Conservation (phyloP, 2,329 filamentous ascomycete species). For the Penicillium hordei region DNA sequence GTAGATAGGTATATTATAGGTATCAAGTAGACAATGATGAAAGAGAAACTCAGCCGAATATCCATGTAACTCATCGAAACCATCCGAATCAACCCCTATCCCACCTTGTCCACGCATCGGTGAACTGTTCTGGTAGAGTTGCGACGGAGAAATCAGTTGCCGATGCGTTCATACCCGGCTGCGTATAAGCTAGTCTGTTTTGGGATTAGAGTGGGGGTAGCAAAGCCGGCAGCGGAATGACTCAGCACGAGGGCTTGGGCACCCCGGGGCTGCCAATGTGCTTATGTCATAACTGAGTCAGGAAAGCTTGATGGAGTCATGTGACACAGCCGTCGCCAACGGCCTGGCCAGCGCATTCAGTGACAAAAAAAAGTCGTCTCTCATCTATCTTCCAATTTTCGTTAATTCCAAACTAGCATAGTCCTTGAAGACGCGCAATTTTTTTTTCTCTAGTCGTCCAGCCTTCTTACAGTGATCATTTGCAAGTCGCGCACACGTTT, state of each 20-base stretch:
- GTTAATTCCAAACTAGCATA: background rate
- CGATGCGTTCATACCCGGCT: conserved; percentile 24
- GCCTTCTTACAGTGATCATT: background rate
- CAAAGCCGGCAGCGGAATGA: conserved; percentile 1
- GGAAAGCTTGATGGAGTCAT: conserved; percentile 5
- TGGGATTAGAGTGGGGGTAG: conserved; percentile 36
- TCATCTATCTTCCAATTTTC: background rate
- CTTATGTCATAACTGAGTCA: conserved; percentile 10
- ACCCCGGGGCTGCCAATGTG: background rate
- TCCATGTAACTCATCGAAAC: background rate
- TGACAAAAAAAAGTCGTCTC: background rate
- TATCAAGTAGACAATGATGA: background rate
- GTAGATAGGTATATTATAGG: background rate
- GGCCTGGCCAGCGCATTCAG: conserved; percentile 2
- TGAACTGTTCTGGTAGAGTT: conserved; percentile 27
- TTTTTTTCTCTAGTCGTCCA: background rate
- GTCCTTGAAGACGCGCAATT: background rate
- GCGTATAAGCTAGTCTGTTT: conserved; percentile 21
- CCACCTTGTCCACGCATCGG: conserved; percentile 22
- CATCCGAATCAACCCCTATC: background rate
- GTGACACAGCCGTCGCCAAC: background rate
- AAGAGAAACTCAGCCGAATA: background rate
- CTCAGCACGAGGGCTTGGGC: background rate
- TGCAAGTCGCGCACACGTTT: background rate
- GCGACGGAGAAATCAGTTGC: conserved; percentile 24